Evolutionary conservation across 2,329 filamentous ascomycete species (phyloP).

Genomic region (Emmonsia crescens): DNA sequence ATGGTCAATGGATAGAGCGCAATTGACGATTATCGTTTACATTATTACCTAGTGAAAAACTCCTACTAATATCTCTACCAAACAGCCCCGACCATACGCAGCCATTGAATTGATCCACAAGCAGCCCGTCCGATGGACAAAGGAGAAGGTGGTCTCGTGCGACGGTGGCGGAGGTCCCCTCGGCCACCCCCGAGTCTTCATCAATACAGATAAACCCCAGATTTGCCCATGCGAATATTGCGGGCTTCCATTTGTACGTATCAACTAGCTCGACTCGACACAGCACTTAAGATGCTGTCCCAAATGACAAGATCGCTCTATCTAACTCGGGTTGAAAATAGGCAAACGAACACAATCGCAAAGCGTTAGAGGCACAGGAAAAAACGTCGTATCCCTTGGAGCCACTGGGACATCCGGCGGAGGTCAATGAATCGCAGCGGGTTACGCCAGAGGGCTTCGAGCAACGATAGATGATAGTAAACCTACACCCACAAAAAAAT

Average conservation of each 20-base stretch:
- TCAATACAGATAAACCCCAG: constrained; percentile 96
- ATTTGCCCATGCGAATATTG: constrained; percentile 88
- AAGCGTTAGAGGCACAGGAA: constrained; percentile 71
- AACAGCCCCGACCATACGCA: constrained; percentile 72
- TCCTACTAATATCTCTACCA: constrained; percentile 7
- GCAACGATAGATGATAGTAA: constrained; percentile 42
- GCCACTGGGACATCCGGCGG: constrained; percentile 47
- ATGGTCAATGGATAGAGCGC: background rate
- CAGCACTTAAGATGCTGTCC: no score
- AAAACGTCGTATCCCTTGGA: constrained; percentile 70
- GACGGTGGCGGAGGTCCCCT: constrained; percentile 85
- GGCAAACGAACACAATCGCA: constrained; percentile 83
- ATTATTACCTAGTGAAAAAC: background rate
- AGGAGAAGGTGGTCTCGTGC: constrained; percentile 70
- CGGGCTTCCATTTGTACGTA: constrained; percentile 77
- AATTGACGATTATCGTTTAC: background rate
- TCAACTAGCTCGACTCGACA: background rate
- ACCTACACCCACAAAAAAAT: background rate
- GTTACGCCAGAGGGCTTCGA: constrained; percentile 49
- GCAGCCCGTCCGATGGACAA: constrained; percentile 86
- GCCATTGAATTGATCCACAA: constrained; percentile 95
- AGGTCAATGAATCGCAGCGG: constrained; percentile 48
- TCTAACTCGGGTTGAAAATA: constrained; percentile 28
- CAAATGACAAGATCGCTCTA: constrained; percentile 7
- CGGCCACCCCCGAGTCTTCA: constrained; percentile 88